Base-by-base conservation (phyloP, 345 rosid species). In the Salix suchowensis region DNA sequence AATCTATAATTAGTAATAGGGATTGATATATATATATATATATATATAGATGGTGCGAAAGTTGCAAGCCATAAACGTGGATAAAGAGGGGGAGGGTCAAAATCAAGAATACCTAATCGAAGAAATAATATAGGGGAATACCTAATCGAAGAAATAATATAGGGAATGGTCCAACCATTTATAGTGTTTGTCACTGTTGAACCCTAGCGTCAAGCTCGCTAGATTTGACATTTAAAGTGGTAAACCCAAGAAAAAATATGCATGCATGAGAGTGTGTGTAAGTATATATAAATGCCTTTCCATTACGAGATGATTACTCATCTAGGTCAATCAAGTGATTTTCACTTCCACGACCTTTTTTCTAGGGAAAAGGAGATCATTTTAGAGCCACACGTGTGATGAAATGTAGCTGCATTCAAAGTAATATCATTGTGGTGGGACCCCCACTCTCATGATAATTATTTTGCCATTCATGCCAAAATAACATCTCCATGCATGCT, bases 381-480 rank as follows among this genome's bases (percentile, higher is more conserved):
- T 21, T 61, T 70, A 28, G 34, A 74, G 15, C 75, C 82, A 70
- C 82, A 74, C 78, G 82, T 79, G 82, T 70, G 48, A 64, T 4
- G 3, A 48, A 28, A 39, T 48, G 42, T 28, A 78, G 81, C 68
- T 74, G 68, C 82, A 75, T 65, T 80, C 40, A 79, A 68, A 74
- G 82, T 70, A 54, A 69, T n/a, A 30, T 78, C 36, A 61, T 40
- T 68, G 61, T 68, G 64, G 77, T 79, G 60, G 74, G 73, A 24
- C 77, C 81, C 69, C 12, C 13, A 1, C 15, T 28, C 34, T 68
- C 42, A 55, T 26, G 4, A 26, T 54, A 2, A 58, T 34, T 30
- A 50, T 67, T 1, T 15, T 55, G 37, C 15, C 7, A 32, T 16
- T 5, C 21, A 61, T 48, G 24, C 23, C 32, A 1, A 16, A 16